Evolutionary conservation across 371 early-diverging fungal genomes (phyloP).

Genomic region (Mortierella sp.): DNA sequence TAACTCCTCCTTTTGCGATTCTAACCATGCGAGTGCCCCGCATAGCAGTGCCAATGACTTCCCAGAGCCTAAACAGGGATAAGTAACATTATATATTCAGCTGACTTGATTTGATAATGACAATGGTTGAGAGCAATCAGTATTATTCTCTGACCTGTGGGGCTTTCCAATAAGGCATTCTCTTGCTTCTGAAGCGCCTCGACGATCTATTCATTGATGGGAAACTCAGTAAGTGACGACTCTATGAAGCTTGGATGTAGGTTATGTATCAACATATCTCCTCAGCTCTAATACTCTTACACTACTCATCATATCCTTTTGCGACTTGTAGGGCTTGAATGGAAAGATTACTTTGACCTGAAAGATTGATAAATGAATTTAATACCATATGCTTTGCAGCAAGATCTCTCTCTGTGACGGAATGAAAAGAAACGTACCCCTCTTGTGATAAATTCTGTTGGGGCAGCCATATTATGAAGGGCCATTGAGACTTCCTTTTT

Average conservation of each 20-base stretch:
- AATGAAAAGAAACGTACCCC: slow-evolving; percentile 15
- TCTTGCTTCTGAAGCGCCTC: slow-evolving; percentile 61
- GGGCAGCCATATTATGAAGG: slow-evolving; percentile 7
- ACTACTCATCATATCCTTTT: slow-evolving; percentile 71
- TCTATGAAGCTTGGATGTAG: not conserved
- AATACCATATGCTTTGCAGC: not conserved
- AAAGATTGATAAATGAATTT: not conserved
- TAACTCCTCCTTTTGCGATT: slow-evolving; percentile 35
- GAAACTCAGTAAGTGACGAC: not conserved
- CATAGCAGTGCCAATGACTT: slow-evolving; percentile 71
- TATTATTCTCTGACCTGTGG: slow-evolving; percentile 62
- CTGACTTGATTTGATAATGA: not conserved
- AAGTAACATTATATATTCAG: not conserved
- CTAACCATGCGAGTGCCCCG: slow-evolving; percentile 60
- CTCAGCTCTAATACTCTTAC: slow-evolving; percentile 58
- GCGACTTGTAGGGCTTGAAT: slow-evolving; percentile 67
- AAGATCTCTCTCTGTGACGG: not conserved
- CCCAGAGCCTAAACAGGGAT: slow-evolving; percentile 62
- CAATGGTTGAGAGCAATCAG: not conserved
- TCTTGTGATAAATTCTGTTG: slow-evolving; percentile 27
- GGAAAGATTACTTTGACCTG: slow-evolving; percentile 66
- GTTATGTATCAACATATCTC: not conserved
- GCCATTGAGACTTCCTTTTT: not conserved
- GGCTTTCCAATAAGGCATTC: slow-evolving; percentile 71
- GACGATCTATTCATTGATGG: slow-evolving; percentile 58